These are phyloP conservation scores for Orbilia quercus DNA, from an alignment of 2,329 filamentous ascomycete species.

Conservation along the genomic window DNA sequence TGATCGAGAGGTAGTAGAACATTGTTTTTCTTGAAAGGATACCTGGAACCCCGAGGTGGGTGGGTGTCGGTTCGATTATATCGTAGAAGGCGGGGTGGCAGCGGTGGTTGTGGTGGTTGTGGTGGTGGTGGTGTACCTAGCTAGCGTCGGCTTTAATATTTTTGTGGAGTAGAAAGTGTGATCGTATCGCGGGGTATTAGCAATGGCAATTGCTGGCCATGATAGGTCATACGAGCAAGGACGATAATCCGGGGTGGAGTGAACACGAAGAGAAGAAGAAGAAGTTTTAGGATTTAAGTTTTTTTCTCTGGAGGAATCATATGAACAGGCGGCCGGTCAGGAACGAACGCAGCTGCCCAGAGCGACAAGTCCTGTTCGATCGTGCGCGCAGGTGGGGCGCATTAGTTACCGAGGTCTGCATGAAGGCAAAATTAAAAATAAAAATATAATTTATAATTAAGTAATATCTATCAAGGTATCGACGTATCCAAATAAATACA, in stretches of 20 bases:
- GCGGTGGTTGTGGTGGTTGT: no score
- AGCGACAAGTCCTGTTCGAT: slow-evolving; percentile 30
- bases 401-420: slow-evolving; percentile 50
- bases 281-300: neutral
- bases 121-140: neutral
- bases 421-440: neutral
- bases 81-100: slow-evolving; percentile 18
- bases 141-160: slow-evolving; percentile 10
- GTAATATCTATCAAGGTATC: neutral
- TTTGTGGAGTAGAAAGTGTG: slow-evolving; percentile 33
- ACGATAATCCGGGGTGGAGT: slow-evolving; percentile 8
- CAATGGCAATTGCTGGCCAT: slow-evolving; percentile 32
- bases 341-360: slow-evolving; percentile 47
- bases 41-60: slow-evolving; percentile 29
- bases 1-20: slow-evolving; percentile 57
- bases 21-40: slow-evolving; percentile 48
- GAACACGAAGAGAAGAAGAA: neutral
- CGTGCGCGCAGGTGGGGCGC: slow-evolving; percentile 31
- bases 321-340: slow-evolving; percentile 12
- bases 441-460: neutral
- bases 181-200: slow-evolving; percentile 40
- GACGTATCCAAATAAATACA: neutral
- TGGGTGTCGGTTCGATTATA: slow-evolving; percentile 30
- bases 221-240: slow-evolving; percentile 33
- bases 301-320: no score